phyloP scores from a whole-genome alignment of 805 yeast genomes.

The Naumovozyma castellii region DNA sequence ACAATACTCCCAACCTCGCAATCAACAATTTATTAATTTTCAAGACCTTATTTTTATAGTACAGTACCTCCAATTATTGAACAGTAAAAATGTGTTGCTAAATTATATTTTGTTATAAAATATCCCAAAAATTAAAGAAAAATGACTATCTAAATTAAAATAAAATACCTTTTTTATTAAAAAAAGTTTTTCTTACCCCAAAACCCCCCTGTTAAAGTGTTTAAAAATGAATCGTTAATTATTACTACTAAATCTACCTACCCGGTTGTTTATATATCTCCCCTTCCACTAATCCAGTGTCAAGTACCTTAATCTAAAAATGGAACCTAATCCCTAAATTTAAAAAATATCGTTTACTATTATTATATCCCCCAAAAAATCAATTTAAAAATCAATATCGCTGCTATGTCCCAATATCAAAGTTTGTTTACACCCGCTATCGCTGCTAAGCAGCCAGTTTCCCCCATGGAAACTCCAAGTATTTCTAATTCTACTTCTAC shows the following conservation, averaged over 20 bases:
- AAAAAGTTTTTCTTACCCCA: conserved; percentile 3
- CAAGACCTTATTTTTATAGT: background rate
- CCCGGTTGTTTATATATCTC: conserved; percentile 3
- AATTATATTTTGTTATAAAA: conserved; percentile 12
- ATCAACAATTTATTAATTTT: background rate
- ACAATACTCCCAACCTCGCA: background rate
- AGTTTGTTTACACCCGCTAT: conserved; percentile 8
- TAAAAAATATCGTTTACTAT: background rate
- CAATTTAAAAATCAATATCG: background rate
- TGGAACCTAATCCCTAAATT: background rate
- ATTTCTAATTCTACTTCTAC: background rate
- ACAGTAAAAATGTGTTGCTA: conserved; percentile 20
- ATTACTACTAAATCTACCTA: background rate
- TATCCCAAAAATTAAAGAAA: conserved; percentile 1
- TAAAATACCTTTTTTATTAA: background rate
- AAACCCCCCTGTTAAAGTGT: background rate
- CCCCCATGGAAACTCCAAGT: background rate
- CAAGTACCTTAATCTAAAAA: background rate
- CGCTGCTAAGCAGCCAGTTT: conserved; percentile 1
- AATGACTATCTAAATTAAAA: conserved; percentile 2
- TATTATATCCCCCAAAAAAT: background rate
- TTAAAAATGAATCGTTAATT: conserved; percentile 2
- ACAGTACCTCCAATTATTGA: background rate
- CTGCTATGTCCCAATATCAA: conserved; percentile 11
- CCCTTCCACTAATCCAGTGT: conserved; percentile 2